Evolutionary conservation across 768 basidiomycete species (phyloP), one percentile per base, ranked within the genome.

Genomic region (Boletus edulis): DNA sequence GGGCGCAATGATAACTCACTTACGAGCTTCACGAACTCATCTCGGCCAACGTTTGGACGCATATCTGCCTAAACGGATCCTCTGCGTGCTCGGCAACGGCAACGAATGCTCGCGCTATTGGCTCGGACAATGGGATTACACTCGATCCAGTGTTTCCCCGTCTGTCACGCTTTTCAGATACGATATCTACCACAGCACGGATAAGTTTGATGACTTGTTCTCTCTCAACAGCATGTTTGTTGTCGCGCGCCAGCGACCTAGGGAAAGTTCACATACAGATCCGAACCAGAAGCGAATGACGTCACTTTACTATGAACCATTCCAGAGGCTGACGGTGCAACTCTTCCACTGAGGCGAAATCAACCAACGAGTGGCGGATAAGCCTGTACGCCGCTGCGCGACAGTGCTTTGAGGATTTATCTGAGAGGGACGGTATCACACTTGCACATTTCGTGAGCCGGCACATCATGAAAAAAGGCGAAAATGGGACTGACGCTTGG

Each of bases 141-240:
- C 79, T 78, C 11, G 76, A 64, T 11, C 75, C 76, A 10, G 56
- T 57, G 38, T 72, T 72, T 20, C 73, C 72, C 27, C 75, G 68
- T 41, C 74, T 73, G 27, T 80, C 74, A 37, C 71, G 62, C 40
- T 82, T 78, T 47, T 82, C 79, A 13, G 86, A 84, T 13, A 89
- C 87, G 37, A 94, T 79, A 61, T 91, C 84, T 8, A 95, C 82
- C 24, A 94, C 83, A 3, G 85, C 74, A 18, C 97, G 87, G 51
- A 98, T 84, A 20, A 98, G 82, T 56, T 93, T 91, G 61, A 99
- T 83, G 20, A 82, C 92, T 70, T 98, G 95, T 66, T 97, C 94
- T 66, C 92, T 91, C 73, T 94, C 97, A 6, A 86, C 80, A 13
- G 82, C 81, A 66, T 85, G 80, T 62, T 91, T 89, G 66, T 85